A percentile compares a stretch with the other conserved stretches of the same genome.
phyloP scores from a whole-genome alignment of 805 yeast genomes.

The Pichia kluyveri region DNA sequence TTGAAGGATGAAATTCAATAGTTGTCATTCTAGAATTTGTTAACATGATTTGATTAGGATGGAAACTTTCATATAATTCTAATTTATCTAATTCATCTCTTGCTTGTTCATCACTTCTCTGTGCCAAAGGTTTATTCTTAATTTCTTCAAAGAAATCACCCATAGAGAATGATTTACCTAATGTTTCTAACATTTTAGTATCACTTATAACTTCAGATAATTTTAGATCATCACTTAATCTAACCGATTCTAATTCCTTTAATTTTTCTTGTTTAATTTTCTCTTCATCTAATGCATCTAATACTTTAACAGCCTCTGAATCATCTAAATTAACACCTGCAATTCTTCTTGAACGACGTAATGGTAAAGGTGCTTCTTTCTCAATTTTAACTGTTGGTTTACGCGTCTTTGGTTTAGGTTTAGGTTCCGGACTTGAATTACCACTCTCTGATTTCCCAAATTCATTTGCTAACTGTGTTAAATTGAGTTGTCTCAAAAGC shows the following conservation, averaged over 20 bases:
- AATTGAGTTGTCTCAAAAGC: constrained; percentile 59
- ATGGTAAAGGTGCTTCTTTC: constrained; percentile 36
- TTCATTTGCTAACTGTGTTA: constrained; percentile 43
- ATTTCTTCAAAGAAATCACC: constrained; percentile 64
- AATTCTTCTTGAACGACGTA: constrained; percentile 69
- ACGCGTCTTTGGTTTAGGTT: constrained; percentile 6
- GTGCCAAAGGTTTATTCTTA: constrained; percentile 27
- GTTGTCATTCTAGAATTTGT: constrained; percentile 67
- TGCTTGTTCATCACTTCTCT: constrained; percentile 34
- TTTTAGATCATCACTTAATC: constrained; percentile 58
- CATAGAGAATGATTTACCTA: constrained; percentile 49
- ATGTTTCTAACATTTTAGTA: constrained; percentile 26
- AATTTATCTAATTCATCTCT: constrained; percentile 48
- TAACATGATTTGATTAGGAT: constrained; percentile 64
- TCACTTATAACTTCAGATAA: constrained; percentile 46
- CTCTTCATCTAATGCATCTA: constrained; percentile 30
- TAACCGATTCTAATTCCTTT: constrained; percentile 32
- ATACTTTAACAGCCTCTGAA: constrained; percentile 30
- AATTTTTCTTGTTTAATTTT: constrained; percentile 31
- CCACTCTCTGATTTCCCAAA: constrained; percentile 8
- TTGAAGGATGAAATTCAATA: constrained; percentile 68
- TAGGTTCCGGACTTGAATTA: background rate
- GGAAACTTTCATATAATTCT: constrained; percentile 44
- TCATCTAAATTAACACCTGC: constrained; percentile 53
- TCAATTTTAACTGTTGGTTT: constrained; percentile 20